Evolutionary conservation across 306 rosid genomes (phyloP).

Genomic region (Medicago arabica): DNA sequence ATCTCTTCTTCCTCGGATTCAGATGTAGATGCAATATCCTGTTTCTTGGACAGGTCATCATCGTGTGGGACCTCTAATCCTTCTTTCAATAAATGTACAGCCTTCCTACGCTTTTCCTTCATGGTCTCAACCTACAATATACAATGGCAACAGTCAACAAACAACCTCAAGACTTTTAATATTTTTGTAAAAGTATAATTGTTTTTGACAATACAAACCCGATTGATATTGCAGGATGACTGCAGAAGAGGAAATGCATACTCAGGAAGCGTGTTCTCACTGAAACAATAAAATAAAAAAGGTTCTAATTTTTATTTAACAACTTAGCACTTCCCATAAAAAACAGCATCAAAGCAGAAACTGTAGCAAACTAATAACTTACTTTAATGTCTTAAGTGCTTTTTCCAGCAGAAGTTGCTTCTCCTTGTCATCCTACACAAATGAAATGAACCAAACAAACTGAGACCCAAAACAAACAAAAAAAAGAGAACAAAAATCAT

Average conservation of each 20-base stretch:
- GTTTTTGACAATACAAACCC: constrained; percentile 57
- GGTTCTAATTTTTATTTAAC: constrained; percentile 31
- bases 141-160: constrained; percentile 13
- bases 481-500: constrained; percentile 33
- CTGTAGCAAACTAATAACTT: constrained; percentile 27
- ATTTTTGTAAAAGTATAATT: constrained; percentile 27
- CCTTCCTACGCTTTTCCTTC: constrained; percentile 68
- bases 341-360: constrained; percentile 13
- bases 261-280: constrained; percentile 79
- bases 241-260: constrained; percentile 71
- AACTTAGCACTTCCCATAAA: constrained; percentile 3
- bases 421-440: constrained; percentile 71
- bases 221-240: constrained; percentile 66
- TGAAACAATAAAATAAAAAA: constrained; percentile 35
- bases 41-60: constrained; percentile 42
- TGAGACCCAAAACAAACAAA: constrained; percentile 32
- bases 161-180: constrained; percentile 7
- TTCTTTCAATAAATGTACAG: constrained; percentile 59
- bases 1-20: constrained; percentile 51
- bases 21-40: constrained; percentile 33
- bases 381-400: constrained; percentile 76
- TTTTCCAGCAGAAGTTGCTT: constrained; percentile 58
- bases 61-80: constrained; percentile 58
- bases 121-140: constrained; percentile 66
- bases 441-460: constrained; percentile 35